A percentile compares a stretch with the other conserved stretches of the same genome.
These are phyloP conservation scores for Tephrocybe sp. DNA, from an alignment of 768 basidiomycete genomes.

Conservation along the genomic window DNA sequence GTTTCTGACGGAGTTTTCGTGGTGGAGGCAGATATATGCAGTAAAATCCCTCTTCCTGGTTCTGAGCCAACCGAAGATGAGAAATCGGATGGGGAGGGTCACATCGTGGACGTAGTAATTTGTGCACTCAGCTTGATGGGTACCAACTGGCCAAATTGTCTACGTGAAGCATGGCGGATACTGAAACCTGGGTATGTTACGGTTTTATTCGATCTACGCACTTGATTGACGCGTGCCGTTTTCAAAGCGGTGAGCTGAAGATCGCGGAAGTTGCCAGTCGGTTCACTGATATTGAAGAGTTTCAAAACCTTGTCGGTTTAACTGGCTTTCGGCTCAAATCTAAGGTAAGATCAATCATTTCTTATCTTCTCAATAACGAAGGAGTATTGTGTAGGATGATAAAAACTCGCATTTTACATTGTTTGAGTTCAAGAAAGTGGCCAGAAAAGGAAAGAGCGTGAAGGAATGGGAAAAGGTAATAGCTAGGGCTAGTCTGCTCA, in stretches of 20 bases:
- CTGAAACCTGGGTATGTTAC: slow-evolving; percentile 67
- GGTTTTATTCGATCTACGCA: background rate
- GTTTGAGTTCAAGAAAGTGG: slow-evolving; percentile 74
- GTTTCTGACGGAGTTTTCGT: slow-evolving; percentile 76
- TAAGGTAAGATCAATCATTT: slow-evolving; percentile 48
- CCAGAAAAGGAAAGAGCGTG: slow-evolving; percentile 44
- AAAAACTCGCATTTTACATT: slow-evolving; percentile 83
- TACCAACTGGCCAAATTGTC: slow-evolving; percentile 90
- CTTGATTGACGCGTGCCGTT: slow-evolving; percentile 12
- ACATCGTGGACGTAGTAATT: slow-evolving; percentile 87
- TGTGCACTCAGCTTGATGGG: slow-evolving; percentile 98
- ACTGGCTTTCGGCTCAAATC: slow-evolving; percentile 73
- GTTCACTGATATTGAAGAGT: slow-evolving; percentile 67
- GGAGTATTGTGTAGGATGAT: slow-evolving; percentile 65
- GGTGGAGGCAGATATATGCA: slow-evolving; percentile 87
- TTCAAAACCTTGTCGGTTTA: slow-evolving; percentile 58
- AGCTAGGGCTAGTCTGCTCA: slow-evolving; percentile 58
- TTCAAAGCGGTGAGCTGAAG: slow-evolving; percentile 71
- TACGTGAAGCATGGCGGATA: slow-evolving; percentile 88
- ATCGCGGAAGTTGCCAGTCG: slow-evolving; percentile 91
- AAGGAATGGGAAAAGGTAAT: slow-evolving; percentile 62
- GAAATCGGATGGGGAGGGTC: slow-evolving; percentile 54
- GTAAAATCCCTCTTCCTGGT: slow-evolving; percentile 82
- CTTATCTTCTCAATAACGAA: background rate
- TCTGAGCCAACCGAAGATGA: slow-evolving; percentile 47